Evolutionary conservation across 2,329 filamentous ascomycete species (phyloP), one percentile per base, ranked within the genome.

Genomic region (Paecilomyces niveus): DNA sequence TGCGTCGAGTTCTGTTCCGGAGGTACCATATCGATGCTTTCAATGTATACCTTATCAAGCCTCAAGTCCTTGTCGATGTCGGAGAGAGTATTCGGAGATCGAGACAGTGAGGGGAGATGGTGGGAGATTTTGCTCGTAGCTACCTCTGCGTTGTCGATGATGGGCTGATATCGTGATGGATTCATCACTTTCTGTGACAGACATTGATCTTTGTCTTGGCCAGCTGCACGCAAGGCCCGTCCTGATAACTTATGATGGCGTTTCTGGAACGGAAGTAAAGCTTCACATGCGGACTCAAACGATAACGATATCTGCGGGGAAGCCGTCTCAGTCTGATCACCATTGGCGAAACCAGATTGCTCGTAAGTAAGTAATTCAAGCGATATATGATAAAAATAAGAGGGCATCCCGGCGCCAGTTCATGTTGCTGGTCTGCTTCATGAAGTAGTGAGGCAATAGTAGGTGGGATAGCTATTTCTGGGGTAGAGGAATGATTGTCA

Each of bases 11-110:
- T 68, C 31, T 64, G 63, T 9, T 63, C 65, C 59, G 67, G 67
- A 3, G 70, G 63, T 53, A 80, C 78, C 81, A 92, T 87, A 72
- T 96, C 89, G 72, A 96, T 86, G 68, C 89, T 90, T 72, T 93
- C 86, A 50, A 97, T 85, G 57, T 82, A 84, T 56, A 97, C 82
- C n/a, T 80, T 80, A 52, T 88, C 89, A 71, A 95, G 91, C 56
- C 94, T 83, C 87, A 90, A 93, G 73, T 97, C 93, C 57, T 74
- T 60, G 51, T 68, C 57, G 31, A 70, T 59, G 49, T 60, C 53
- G 51, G 59, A 53, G 45, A 64, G 54, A 60, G 50, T 61, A 22
- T 59, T 63, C 13, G 62, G 54, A 32, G 62, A 65, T 39, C 53
- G 59, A 66, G 62, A 31, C 72, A 68, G 49, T 67, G 69, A 70